Conservation (phyloP, 495 filamentous ascomycete species). For the Glutinoglossum americanum region DNA sequence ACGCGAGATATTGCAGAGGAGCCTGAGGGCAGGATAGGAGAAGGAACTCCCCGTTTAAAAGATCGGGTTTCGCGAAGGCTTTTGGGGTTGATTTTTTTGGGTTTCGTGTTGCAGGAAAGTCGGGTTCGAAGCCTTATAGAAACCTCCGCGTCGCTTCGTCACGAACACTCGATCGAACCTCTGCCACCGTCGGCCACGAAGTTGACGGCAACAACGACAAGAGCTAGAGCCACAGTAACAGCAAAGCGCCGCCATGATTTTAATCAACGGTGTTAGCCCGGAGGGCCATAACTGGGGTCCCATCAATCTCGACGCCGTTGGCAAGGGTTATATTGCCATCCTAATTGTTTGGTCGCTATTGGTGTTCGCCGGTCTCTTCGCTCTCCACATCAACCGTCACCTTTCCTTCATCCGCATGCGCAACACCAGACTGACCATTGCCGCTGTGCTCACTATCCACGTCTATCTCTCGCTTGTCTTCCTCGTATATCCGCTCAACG, state of each 20-base stretch:
- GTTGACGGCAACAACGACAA: neutral
- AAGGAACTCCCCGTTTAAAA: too few species aligned
- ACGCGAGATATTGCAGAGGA: too few species aligned
- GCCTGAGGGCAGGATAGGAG: too few species aligned
- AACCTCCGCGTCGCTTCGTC: too few species aligned
- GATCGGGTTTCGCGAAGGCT: too few species aligned
- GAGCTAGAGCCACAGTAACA: neutral
- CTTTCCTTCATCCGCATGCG: conserved; percentile 41
- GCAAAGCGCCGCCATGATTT: neutral
- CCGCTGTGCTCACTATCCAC: conserved; percentile 38
- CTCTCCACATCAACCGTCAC: conserved; percentile 31
- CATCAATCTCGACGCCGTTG: conserved; percentile 19
- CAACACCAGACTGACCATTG: conserved; percentile 33
- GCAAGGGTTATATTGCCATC: conserved; percentile 23
- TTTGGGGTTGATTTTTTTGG: too few species aligned
- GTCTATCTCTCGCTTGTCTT: conserved; percentile 39
- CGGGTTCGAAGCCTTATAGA: too few species aligned
- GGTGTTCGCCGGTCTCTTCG: conserved; percentile 28
- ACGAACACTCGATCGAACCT: too few species aligned
- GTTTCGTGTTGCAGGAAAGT: too few species aligned
- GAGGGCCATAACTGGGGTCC: neutral
- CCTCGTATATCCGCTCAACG: conserved; percentile 36
- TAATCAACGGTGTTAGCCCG: neutral
- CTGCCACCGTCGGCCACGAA: too few species aligned
- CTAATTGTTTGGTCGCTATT: conserved; percentile 32